phyloP scores from a whole-genome alignment of 345 rosid species.

The Barbarea vulgaris region DNA sequence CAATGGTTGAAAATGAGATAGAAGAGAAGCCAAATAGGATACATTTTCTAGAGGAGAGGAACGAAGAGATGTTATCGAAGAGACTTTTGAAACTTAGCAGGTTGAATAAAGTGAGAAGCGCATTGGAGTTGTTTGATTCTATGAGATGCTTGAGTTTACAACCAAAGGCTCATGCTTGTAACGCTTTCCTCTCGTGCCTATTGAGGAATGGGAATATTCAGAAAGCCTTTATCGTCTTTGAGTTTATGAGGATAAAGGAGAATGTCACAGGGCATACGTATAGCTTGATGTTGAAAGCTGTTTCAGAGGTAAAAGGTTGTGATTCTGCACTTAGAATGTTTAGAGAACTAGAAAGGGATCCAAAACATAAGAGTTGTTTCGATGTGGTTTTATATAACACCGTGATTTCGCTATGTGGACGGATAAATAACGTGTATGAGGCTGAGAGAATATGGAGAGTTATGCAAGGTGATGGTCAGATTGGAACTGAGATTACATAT shows the following conservation, averaged over 20 bases:
- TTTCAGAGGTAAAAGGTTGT: conserved; percentile 55
- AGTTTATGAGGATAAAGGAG: conserved; percentile 51
- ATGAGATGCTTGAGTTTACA: conserved; percentile 55
- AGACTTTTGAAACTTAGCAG: conserved; percentile 74
- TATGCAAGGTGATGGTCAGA: conserved; percentile 58
- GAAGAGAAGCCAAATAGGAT: conserved; percentile 39
- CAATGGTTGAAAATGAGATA: conserved; percentile 3
- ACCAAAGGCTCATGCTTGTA: conserved; percentile 63
- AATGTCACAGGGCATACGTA: conserved; percentile 65
- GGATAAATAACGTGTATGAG: conserved; percentile 53
- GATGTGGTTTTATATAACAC: conserved; percentile 81
- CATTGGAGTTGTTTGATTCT: conserved; percentile 59
- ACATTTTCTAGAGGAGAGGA: conserved; percentile 68
- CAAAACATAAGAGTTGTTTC: conserved; percentile 41
- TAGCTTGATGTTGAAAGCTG: conserved; percentile 67
- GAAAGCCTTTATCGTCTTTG: conserved; percentile 56
- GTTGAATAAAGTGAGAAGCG: conserved; percentile 72
- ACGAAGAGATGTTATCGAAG: conserved; percentile 60
- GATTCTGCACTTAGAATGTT: conserved; percentile 63
- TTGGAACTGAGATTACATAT: conserved; percentile 66
- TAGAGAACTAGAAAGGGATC: conserved; percentile 48
- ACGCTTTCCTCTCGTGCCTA: conserved; percentile 71
- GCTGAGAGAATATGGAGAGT: conserved; percentile 66
- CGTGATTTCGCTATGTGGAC: conserved; percentile 65
- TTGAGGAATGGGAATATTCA: conserved; percentile 53